Base-by-base conservation (phyloP, 495 filamentous ascomycete species). In the Opeltia flavorubescens region DNA sequence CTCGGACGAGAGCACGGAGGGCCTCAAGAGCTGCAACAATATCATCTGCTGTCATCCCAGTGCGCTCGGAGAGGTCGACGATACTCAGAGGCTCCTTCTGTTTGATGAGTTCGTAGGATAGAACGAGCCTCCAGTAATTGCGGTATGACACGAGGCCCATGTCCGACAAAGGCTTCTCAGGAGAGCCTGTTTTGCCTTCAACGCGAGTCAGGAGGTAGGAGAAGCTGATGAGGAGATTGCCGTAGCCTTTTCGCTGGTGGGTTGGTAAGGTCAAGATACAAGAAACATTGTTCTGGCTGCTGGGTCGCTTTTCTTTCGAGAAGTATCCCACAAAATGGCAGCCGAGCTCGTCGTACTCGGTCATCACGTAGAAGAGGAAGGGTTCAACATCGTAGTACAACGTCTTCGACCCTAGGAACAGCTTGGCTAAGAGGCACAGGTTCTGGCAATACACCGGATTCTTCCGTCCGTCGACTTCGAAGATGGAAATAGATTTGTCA, bases 301-400 rank as follows among this genome's bases (percentile, higher is more conserved):
- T 89, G 3, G 83, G 84, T n/a, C 91, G 77, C 65, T 98, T 98
- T 61, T 98, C 91, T 66, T 98, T 98, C 46, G 93, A 96, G 58
- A 98, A 98, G 59, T 98, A 98, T 15, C 91, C 91, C 35, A 98
- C 93, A 56, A 98, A 95, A 61, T 96, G 91, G 58, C 87, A 95
- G 17, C 91, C 91, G 29, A 83, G 65, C 28, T 94, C 86, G 55
- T 98, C 88, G 54, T 81, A 89, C 60, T 96, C 91, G 43, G 88
- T 94, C 73, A 98, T 89, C 39, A 98, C 87, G 63, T 98, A 98
- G 69, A 98, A 98, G 15, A 98, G 66, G 59, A 98, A 98, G 0
- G 91, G 91, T 49, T 98, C 93, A 3, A 98, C 91, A 56, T 98
- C 91, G 63, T 98, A 98, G 59, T 98, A 98, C 9, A 98, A 72